Evolutionary conservation across 345 rosid species (phyloP).

Genomic region (Populus nigra): DNA sequence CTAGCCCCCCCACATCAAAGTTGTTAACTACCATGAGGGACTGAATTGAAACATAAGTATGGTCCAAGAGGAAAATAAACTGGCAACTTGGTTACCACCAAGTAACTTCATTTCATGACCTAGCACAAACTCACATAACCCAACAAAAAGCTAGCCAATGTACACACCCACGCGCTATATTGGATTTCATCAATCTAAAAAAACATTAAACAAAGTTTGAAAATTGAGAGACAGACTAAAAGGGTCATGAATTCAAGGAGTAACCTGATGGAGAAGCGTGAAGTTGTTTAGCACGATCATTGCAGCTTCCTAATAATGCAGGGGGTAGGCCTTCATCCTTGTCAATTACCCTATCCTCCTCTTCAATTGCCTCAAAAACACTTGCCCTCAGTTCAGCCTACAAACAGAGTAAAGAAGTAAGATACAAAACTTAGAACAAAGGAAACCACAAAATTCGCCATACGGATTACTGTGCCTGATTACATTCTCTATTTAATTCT

Average conservation of each 20-base stretch:
- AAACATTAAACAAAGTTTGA: background rate
- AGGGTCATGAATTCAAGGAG: slow-evolving; percentile 7
- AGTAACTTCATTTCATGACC: background rate
- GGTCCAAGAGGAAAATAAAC: background rate
- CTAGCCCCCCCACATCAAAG: background rate
- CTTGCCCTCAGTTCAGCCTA: slow-evolving; percentile 98
- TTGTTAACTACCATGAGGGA: background rate
- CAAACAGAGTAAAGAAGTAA: background rate
- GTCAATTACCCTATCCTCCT: slow-evolving; percentile 80
- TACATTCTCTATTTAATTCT: background rate
- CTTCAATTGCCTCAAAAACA: slow-evolving; percentile 97
- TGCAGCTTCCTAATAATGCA: slow-evolving; percentile 88
- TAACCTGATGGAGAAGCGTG: slow-evolving; percentile 95
- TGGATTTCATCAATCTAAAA: background rate
- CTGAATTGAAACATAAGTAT: background rate
- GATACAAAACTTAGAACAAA: background rate
- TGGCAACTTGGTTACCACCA: background rate
- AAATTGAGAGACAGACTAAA: background rate
- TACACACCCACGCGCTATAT: background rate
- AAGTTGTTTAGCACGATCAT: slow-evolving; percentile 82
- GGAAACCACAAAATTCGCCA: background rate
- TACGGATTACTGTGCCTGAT: background rate
- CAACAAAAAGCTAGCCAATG: background rate
- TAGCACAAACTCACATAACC: background rate
- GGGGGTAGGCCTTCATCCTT: slow-evolving; percentile 77